phyloP scores from a whole-genome alignment of 2,329 filamentous ascomycete genomes.

The Arthroderma uncinatum region DNA sequence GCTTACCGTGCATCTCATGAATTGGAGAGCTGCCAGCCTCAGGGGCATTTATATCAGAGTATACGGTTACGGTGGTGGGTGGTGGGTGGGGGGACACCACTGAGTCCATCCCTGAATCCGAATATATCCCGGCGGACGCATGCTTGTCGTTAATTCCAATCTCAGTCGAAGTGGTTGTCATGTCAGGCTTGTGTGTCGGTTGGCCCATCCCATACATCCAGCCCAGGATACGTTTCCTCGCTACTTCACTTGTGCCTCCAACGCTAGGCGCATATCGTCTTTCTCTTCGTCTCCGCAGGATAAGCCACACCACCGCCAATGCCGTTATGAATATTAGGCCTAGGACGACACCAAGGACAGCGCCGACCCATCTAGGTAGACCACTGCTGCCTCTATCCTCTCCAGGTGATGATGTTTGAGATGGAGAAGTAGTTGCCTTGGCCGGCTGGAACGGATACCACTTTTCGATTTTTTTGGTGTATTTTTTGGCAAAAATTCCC shows the following conservation, averaged over 20 bases:
- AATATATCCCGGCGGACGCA: conserved; percentile 9
- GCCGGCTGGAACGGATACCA: conserved; percentile 49
- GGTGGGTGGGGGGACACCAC: conserved; percentile 11
- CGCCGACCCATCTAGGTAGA: conserved; percentile 48
- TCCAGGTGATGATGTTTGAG: conserved; percentile 17
- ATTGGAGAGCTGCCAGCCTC: conserved; percentile 22
- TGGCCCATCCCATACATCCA: conserved; percentile 40
- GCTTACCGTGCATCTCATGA: conserved; percentile 26
- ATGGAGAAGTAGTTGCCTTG: neutral
- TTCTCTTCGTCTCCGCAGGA: conserved; percentile 36
- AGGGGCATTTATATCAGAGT: conserved; percentile 11
- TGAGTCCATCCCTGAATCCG: conserved; percentile 12
- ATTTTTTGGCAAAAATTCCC: conserved; percentile 45
- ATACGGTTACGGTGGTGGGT: conserved; percentile 9
- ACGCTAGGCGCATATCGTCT: conserved; percentile 31
- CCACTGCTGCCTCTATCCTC: conserved; percentile 19
- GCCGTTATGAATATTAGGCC: conserved; percentile 47
- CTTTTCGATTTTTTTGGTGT: conserved; percentile 44
- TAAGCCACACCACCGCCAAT: conserved; percentile 44
- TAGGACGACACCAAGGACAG: conserved; percentile 52
- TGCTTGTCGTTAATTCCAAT: conserved; percentile 14
- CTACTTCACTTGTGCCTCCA: conserved; percentile 36
- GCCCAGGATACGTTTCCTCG: conserved; percentile 38
- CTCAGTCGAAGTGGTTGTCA: conserved; percentile 17
- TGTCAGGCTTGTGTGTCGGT: conserved; percentile 11